phyloP scores from a whole-genome alignment of 495 filamentous ascomycete species.

The Chaetomium cochliodes region DNA sequence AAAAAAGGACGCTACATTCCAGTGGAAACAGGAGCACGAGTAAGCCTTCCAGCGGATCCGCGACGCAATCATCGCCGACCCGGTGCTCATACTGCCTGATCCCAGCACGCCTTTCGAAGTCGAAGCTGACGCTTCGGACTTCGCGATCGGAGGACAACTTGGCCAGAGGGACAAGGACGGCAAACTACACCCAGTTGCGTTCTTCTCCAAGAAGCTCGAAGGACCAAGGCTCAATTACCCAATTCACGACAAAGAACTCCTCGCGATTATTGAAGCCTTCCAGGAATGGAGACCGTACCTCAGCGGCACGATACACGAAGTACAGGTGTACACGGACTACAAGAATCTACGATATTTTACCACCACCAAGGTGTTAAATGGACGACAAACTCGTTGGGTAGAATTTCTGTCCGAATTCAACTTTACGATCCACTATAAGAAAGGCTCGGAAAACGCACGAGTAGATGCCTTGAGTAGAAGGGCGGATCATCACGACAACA shows the following conservation, averaged over 20 bases:
- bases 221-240: constrained; percentile 11
- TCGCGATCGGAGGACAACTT: constrained; percentile 13
- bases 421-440: constrained; percentile 32
- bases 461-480: constrained; percentile 18
- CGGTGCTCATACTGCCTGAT: constrained; percentile 3
- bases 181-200: constrained; percentile 12
- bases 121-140: constrained; percentile 15
- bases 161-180: constrained; percentile 4
- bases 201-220: constrained; percentile 16
- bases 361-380: constrained; percentile 29
- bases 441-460: constrained; percentile 18
- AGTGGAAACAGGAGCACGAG: neutral
- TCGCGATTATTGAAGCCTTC: constrained; percentile 14
- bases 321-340: constrained; percentile 16
- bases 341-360: constrained; percentile 27
- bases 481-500: neutral
- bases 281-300: constrained; percentile 13
- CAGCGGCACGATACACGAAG: neutral
- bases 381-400: constrained; percentile 27
- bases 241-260: constrained; percentile 1
- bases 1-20: neutral
- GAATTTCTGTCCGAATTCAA: constrained; percentile 34
- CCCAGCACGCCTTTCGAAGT: constrained; percentile 12
- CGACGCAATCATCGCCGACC: neutral
- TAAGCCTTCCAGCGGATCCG: neutral